Conservation (phyloP, 805 yeast species). For the Lipomyces anomalus region DNA sequence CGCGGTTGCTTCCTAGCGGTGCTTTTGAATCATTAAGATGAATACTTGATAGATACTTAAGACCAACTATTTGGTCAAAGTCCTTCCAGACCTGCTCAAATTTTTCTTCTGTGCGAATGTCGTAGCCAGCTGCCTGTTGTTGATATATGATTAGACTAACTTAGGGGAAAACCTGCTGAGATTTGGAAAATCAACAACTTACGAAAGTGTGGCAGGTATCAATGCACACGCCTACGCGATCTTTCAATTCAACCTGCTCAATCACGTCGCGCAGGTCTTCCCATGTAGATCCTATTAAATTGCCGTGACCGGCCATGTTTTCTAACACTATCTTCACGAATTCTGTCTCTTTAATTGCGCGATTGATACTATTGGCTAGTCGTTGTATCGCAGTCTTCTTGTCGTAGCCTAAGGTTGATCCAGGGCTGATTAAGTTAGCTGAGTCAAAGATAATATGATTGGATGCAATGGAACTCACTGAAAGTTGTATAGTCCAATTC, state of each 20-base stretch:
- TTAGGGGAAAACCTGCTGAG: not conserved
- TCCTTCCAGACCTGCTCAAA: constrained; percentile 66
- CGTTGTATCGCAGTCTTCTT: constrained; percentile 57
- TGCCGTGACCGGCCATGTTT: constrained; percentile 97
- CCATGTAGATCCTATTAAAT: constrained; percentile 74
- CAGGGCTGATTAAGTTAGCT: constrained; percentile 36
- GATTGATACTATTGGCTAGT: constrained; percentile 74
- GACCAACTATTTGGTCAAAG: constrained; percentile 71
- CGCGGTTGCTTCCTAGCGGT: constrained; percentile 83
- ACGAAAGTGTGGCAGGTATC: constrained; percentile 94
- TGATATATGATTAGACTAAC: not conserved
- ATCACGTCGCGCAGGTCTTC: constrained; percentile 74
- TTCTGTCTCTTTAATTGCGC: constrained; percentile 64
- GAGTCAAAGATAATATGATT: not conserved
- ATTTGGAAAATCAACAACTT: not conserved
- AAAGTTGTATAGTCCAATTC: constrained; percentile 81
- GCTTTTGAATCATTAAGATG: constrained; percentile 95
- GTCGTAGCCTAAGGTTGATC: constrained; percentile 74
- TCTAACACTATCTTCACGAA: constrained; percentile 87
- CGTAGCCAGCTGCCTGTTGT: constrained; percentile 73
- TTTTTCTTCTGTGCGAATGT: constrained; percentile 54
- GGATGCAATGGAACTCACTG: constrained; percentile 40
- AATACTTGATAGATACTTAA: constrained; percentile 66
- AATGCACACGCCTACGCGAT: constrained; percentile 88
- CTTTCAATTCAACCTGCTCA: constrained; percentile 68